Percentiles rank a stretch among this genome's conserved stretches.
phyloP scores from a whole-genome alignment of 2,329 filamentous ascomycete species.

The Rutstroemia sp. region DNA sequence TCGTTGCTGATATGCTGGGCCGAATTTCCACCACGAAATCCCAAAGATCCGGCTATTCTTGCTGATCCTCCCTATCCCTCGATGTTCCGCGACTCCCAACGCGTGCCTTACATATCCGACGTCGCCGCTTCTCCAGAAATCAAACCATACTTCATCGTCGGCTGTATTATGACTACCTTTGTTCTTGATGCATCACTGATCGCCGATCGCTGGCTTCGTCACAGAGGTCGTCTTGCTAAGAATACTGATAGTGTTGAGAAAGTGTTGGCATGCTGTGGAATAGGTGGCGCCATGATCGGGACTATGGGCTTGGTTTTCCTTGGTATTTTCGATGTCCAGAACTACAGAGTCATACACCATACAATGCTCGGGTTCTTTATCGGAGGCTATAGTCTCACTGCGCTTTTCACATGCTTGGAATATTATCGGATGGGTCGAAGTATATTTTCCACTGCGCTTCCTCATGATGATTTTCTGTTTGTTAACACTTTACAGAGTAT shows the following conservation, averaged over 20 bases:
- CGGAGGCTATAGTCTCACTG: conserved; percentile 72
- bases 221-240: conserved; percentile 67
- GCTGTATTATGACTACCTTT: conserved; percentile 63
- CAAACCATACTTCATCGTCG: conserved; percentile 72
- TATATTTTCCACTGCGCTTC: conserved; percentile 29
- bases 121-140: conserved; percentile 49
- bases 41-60: background rate
- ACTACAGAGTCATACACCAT: conserved; percentile 61
- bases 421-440: conserved; percentile 78
- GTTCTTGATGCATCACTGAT: conserved; percentile 76
- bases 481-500: background rate
- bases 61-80: conserved; percentile 50
- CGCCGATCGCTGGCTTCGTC: conserved; percentile 77
- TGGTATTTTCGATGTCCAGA: conserved; percentile 76
- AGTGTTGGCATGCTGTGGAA: conserved; percentile 51
- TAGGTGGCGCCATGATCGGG: conserved; percentile 64
- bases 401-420: conserved; percentile 81
- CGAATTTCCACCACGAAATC: conserved; percentile 3
- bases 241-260: conserved; percentile 61
- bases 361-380: conserved; percentile 79
- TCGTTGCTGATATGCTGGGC: background rate
- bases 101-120: conserved; percentile 67
- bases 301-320: conserved; percentile 76
- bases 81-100: conserved; percentile 46
- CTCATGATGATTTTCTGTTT: background rate